A percentile compares a stretch with the other conserved stretches of the same genome.
Conservation (phyloP, 768 basidiomycete species). For the Tulasnella sp. region DNA sequence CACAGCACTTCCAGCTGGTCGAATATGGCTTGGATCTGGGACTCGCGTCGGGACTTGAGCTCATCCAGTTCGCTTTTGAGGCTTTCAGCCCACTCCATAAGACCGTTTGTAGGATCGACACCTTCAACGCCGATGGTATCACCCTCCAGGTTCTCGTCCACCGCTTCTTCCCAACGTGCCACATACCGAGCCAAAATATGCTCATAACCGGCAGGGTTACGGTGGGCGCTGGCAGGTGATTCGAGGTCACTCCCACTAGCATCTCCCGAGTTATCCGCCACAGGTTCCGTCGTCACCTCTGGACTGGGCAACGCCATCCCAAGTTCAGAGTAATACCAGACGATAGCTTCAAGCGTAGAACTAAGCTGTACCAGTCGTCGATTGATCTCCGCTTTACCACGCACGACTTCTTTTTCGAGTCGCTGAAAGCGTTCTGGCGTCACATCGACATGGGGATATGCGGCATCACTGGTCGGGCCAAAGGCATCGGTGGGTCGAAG, state of each 20-base stretch:
- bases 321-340: constrained; percentile 72
- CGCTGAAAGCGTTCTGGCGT: constrained; percentile 67
- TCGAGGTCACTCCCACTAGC: background rate
- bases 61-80: constrained; percentile 52
- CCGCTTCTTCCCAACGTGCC: constrained; percentile 45
- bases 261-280: background rate
- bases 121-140: constrained; percentile 48
- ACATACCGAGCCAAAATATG: constrained; percentile 53
- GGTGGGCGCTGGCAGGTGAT: background rate
- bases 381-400: constrained; percentile 75
- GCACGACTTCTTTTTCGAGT: constrained; percentile 72
- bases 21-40: constrained; percentile 84
- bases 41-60: constrained; percentile 60
- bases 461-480: constrained; percentile 31
- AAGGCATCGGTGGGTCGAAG: constrained; percentile 27
- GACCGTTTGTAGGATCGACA: constrained; percentile 62
- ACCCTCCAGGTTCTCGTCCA: constrained; percentile 36
- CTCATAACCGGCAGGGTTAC: background rate
- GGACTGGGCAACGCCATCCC: constrained; percentile 43
- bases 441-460: constrained; percentile 40
- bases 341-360: constrained; percentile 56
- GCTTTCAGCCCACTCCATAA: constrained; percentile 59
- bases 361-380: constrained; percentile 57
- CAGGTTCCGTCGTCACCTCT: constrained; percentile 19
- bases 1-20: constrained; percentile 87